Conservation (phyloP, 1,284 basidiomycete genomes). For the Rugiboletus extremiorientalis region DNA sequence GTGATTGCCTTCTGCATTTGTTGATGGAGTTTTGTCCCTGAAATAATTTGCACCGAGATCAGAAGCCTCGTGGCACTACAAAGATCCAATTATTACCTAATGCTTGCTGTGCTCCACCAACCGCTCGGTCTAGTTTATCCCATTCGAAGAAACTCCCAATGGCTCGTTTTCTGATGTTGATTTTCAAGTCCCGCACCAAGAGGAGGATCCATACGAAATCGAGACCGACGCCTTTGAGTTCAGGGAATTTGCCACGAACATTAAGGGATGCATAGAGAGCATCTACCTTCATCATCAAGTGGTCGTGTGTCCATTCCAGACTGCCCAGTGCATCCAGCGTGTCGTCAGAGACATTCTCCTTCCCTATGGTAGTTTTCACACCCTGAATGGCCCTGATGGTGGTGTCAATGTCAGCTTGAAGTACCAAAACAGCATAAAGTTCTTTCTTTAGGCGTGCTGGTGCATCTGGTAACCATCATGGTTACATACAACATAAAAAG, state of each 20-base stretch:
- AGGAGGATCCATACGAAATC: slow-evolving; percentile 37
- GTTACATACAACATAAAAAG: no score
- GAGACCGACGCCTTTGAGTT: slow-evolving; percentile 29
- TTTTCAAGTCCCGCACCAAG: slow-evolving; percentile 33
- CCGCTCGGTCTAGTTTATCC: slow-evolving; percentile 38
- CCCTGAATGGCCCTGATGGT: not conserved
- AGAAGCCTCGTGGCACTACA: no score
- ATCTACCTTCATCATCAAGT: slow-evolving; percentile 24
- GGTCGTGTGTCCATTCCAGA: slow-evolving; percentile 3
- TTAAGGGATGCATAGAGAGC: slow-evolving; percentile 38
- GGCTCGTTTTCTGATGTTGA: slow-evolving; percentile 32
- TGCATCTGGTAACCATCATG: no score
- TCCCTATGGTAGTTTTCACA: not conserved
- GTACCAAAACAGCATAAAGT: not conserved
- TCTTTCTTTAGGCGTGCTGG: not conserved
- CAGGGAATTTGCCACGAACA: slow-evolving; percentile 33
- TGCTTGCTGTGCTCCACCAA: slow-evolving; percentile 32
- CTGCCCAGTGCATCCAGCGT: not conserved
- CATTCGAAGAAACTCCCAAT: slow-evolving; percentile 41
- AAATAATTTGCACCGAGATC: no score
- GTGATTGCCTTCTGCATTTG: no score
- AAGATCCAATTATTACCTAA: slow-evolving; percentile 9
- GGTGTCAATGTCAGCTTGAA: not conserved
- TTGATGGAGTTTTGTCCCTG: no score
- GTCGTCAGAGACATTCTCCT: not conserved